Evolutionary conservation across 306 rosid species (phyloP), one percentile per base, ranked within the genome.

Genomic region (Malus orientalis): DNA sequence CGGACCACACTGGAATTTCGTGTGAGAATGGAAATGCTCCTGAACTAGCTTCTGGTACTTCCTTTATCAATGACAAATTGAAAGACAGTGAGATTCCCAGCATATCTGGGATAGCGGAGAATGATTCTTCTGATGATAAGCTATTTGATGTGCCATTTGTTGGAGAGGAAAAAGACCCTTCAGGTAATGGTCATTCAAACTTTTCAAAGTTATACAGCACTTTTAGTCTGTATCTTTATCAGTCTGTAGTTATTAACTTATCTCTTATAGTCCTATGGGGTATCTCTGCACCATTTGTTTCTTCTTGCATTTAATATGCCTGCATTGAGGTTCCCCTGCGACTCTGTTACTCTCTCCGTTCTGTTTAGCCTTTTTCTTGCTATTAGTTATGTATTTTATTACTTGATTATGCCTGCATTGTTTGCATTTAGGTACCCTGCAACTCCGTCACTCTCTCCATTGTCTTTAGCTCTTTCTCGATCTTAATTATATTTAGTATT

Each of bases 11-110:
- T n/a, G 82, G 79, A 64, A 83, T 72, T 80, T 88, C 84, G 5
- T 74, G 81, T 86, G 96, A 92, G 84, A 89, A 88, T 81, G 93
- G 86, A 45, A 84, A 70, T 86, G 84, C 79, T 81, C 81, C 80
- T 53, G 90, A 87, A 69, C 87, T 49, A 65, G 90, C 85, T 70
- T 71, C 54, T 74, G 90, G 72, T 44, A 69, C 89, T 81, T 65
- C 93, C 47, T 80, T 79, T 81, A 54, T 76, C 40, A 66, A 79
- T 78, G 67, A 71, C 76, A 54, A 73, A 84, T 75, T 67, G 65
- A 89, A 89, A 83, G 96, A 92, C 57, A 85, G 68, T 16, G 92
- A 80, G 68, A 78, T 76, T 79, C 78, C 85, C 42, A 84, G 87
- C 60, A 14, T 64, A 67, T 74, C 85, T 53, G 92, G 79, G 69